Evolutionary conservation across 805 yeast species (phyloP).

Genomic region (Hanseniaspora guilliermondii): DNA sequence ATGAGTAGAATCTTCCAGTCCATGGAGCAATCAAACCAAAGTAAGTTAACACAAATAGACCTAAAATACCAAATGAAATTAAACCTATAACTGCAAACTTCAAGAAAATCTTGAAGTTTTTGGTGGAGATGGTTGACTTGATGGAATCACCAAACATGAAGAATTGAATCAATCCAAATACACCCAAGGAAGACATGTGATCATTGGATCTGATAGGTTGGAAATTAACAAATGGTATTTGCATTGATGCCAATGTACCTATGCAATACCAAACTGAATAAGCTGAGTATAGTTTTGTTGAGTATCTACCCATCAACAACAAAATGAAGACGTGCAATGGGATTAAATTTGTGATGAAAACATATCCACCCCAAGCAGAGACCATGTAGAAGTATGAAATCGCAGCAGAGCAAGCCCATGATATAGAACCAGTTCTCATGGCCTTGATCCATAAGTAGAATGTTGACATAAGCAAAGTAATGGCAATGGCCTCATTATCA

Average conservation of each 20-base stretch:
- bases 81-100: conserved; percentile 46
- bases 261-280: conserved; percentile 94
- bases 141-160: conserved; percentile 77
- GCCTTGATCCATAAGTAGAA: conserved; percentile 94
- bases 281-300: conserved; percentile 69
- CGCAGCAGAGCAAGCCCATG: conserved; percentile 75
- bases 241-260: conserved; percentile 98
- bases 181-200: conserved; percentile 97
- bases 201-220: conserved; percentile 93
- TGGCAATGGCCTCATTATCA: conserved; percentile 98
- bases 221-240: conserved; percentile 96
- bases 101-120: conserved; percentile 61
- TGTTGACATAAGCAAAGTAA: conserved; percentile 87
- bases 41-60: conserved; percentile 67
- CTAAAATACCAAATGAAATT: conserved; percentile 51
- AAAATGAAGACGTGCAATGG: conserved; percentile 89
- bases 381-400: conserved; percentile 95
- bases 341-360: conserved; percentile 92
- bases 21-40: conserved; percentile 95
- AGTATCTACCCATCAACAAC: conserved; percentile 87
- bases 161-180: conserved; percentile 86
- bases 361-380: conserved; percentile 99
- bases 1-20: conserved; percentile 97
- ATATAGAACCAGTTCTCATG: conserved; percentile 76
- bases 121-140: conserved; percentile 55